phyloP scores from a whole-genome alignment of 768 basidiomycete species.

The Paxillus involutus region DNA sequence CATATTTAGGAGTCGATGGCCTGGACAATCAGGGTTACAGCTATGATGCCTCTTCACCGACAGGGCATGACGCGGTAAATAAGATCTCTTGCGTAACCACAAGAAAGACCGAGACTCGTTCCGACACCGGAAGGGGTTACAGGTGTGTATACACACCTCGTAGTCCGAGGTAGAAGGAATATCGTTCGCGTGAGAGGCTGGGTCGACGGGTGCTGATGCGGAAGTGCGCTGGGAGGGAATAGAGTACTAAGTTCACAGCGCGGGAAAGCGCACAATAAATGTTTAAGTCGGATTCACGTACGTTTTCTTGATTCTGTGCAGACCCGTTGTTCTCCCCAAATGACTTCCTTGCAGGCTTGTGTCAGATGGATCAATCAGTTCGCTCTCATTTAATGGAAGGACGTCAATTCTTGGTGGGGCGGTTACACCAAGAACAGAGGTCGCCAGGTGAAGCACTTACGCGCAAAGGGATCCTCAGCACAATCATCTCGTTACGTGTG shows the following conservation, averaged over 20 bases:
- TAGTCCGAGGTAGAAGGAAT: constrained; percentile 5
- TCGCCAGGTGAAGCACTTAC: constrained; percentile 6
- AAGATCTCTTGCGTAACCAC: constrained; percentile 20
- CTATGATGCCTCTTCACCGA: constrained; percentile 20
- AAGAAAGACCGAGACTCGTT: constrained; percentile 27
- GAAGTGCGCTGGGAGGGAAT: constrained; percentile 1
- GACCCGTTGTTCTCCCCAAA: neutral
- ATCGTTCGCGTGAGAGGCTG: constrained; percentile 2
- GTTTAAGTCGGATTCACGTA: constrained; percentile 5
- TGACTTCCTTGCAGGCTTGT: constrained; percentile 9
- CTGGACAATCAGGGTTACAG: constrained; percentile 20
- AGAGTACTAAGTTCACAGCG: neutral
- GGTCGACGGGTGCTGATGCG: constrained; percentile 1
- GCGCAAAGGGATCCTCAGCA: constrained; percentile 21
- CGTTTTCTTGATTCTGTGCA: constrained; percentile 4
- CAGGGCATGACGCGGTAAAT: constrained; percentile 25
- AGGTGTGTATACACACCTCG: constrained; percentile 29
- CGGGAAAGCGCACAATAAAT: neutral
- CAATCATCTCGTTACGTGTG: constrained; percentile 21
- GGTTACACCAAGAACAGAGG: neutral
- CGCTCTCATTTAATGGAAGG: neutral
- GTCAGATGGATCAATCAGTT: neutral
- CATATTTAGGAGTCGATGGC: constrained; percentile 20
- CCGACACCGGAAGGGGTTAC: constrained; percentile 21
- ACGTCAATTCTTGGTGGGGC: neutral